Evolutionary conservation across 176 grass and related monocot species (phyloP).

Genomic region (Oryza glaberrima): DNA sequence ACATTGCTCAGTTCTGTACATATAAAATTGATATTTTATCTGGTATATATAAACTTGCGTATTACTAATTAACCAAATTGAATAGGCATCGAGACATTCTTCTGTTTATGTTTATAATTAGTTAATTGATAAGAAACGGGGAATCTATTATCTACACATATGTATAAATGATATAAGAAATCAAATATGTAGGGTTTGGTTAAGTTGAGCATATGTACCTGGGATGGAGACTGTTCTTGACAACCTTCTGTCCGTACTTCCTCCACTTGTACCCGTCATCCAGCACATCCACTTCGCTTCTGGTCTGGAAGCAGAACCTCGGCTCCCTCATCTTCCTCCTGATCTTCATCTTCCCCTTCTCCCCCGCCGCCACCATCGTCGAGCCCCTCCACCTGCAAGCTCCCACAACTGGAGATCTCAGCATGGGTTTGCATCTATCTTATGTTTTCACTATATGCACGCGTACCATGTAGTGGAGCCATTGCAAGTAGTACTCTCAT

Average conservation of each 20-base stretch:
- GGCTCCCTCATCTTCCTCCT: slow-evolving; percentile 98
- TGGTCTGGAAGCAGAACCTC: slow-evolving; percentile 98
- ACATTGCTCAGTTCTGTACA: neutral
- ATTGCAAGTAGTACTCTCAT: slow-evolving; percentile 45
- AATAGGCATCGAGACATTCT: neutral
- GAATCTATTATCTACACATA: neutral
- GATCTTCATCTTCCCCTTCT: slow-evolving; percentile 87
- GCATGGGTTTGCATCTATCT: neutral
- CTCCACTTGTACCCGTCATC: slow-evolving; percentile 99
- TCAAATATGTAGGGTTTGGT: neutral
- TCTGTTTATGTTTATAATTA: neutral
- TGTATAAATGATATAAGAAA: neutral
- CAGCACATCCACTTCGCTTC: slow-evolving; percentile 91
- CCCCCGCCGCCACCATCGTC: slow-evolving; percentile 31
- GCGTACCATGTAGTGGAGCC: slow-evolving; percentile 54
- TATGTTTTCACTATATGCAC: neutral
- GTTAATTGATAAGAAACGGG: neutral
- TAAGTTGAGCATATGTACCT: slow-evolving; percentile 53
- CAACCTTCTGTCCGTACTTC: slow-evolving; percentile 98
- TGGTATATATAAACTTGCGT: neutral
- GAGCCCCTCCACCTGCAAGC: slow-evolving; percentile 73
- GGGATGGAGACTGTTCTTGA: slow-evolving; percentile 97
- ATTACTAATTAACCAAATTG: neutral
- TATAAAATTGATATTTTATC: slow-evolving; percentile 15
- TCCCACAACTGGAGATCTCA: neutral